Percentiles rank a stretch among this genome's conserved stretches.
Evolutionary conservation across 176 grass and related monocot genomes (phyloP).

Genomic region (Miscanthus lutarioriparius): DNA sequence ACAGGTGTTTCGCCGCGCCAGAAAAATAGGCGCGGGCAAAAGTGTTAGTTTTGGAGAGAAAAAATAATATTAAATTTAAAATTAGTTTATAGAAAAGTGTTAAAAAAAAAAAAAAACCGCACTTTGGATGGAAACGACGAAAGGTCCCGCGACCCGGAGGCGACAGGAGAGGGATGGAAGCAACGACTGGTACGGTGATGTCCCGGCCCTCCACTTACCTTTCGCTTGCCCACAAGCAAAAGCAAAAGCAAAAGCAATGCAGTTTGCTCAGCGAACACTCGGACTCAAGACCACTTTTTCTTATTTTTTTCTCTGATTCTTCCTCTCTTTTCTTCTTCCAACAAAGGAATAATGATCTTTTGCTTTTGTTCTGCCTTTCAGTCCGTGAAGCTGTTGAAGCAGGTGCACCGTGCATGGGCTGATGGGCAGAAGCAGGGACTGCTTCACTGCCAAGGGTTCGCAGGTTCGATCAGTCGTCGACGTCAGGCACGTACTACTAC

Average conservation of each 20-base stretch:
- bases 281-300: not conserved
- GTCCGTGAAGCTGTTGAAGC: not conserved
- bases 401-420: not conserved
- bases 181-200: not conserved
- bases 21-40: too few species aligned
- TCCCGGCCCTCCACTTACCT: not conserved
- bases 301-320: too few species aligned
- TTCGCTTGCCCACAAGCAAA: too few species aligned
- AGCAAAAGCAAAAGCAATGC: too few species aligned
- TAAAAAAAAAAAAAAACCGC: too few species aligned
- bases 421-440: not conserved
- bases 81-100: too few species aligned
- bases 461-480: too few species aligned
- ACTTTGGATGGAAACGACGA: not conserved
- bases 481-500: not conserved
- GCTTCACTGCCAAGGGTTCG: not conserved
- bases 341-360: not conserved
- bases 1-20: too few species aligned
- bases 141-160: not conserved
- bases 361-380: not conserved
- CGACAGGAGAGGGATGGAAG: not conserved
- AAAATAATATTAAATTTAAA: too few species aligned
- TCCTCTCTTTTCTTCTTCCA: not conserved
- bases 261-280: not conserved
- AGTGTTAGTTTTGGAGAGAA: too few species aligned